Conservation (phyloP, 441 rosid species). For the Kokia cookei region DNA sequence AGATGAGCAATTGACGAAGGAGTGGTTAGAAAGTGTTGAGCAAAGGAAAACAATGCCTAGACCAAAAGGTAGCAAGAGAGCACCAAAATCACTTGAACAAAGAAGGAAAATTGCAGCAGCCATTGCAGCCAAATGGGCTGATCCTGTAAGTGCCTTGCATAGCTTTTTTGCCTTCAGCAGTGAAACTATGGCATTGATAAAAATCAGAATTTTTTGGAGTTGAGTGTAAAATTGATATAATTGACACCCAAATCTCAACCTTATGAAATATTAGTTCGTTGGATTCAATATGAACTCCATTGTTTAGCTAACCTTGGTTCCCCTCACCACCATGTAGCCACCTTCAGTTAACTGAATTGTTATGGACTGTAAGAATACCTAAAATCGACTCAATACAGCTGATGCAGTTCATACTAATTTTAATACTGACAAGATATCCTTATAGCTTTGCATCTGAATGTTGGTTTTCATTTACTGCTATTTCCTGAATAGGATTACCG, state of each 20-base stretch:
- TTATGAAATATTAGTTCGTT: neutral
- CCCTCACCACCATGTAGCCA: neutral
- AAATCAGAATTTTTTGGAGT: neutral
- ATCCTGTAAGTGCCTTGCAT: constrained; percentile 65
- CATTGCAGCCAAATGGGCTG: constrained; percentile 95
- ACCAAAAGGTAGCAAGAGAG: constrained; percentile 64
- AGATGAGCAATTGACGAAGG: constrained; percentile 50
- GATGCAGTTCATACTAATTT: neutral
- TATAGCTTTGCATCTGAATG: neutral
- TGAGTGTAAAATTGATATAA: neutral
- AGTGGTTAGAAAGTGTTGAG: constrained; percentile 67
- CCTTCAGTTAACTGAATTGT: neutral
- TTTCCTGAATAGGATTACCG: constrained; percentile 57
- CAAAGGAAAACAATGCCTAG: constrained; percentile 49
- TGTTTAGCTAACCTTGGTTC: neutral
- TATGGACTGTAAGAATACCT: neutral
- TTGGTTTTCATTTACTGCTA: neutral
- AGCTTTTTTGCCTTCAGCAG: neutral
- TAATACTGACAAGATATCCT: neutral
- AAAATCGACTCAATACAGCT: neutral
- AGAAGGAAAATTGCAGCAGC: constrained; percentile 84
- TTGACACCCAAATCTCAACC: neutral
- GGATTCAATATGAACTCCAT: neutral
- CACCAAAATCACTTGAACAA: constrained; percentile 78
- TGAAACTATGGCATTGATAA: neutral